These are phyloP conservation scores for Camillea tinctor DNA, from an alignment of 2,329 filamentous ascomycete species.

Conservation along the genomic window DNA sequence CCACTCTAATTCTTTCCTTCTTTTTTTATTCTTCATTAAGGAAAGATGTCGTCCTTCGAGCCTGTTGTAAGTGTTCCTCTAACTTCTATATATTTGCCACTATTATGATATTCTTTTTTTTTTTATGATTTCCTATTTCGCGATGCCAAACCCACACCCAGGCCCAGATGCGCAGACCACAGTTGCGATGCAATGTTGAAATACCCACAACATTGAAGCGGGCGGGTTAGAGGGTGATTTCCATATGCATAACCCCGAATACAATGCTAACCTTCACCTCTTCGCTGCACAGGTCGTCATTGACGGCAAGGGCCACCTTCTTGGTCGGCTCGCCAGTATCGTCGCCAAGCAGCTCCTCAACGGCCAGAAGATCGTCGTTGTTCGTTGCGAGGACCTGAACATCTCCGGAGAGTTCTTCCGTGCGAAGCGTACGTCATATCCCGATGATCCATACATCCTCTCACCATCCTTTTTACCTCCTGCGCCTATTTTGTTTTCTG, in stretches of 20 bases:
- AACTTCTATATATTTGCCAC: too few species aligned
- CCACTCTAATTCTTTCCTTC: constrained; percentile 23
- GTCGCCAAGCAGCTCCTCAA: constrained; percentile 99
- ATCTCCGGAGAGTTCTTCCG: constrained; percentile 99
- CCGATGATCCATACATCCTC: neutral
- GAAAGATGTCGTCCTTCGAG: constrained; percentile 69
- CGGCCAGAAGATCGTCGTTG: constrained; percentile 98
- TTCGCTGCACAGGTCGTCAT: constrained; percentile 75
- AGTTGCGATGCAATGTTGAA: too few species aligned
- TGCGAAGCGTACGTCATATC: constrained; percentile 87
- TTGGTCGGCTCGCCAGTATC: constrained; percentile 96
- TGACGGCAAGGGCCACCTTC: constrained; percentile 99
- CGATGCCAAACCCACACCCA: too few species aligned
- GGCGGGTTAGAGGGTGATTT: too few species aligned
- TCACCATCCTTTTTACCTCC: neutral
- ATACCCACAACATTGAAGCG: too few species aligned
- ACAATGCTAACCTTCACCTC: constrained; percentile 34
- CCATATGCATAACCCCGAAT: neutral
- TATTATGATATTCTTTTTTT: too few species aligned
- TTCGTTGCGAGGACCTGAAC: constrained; percentile 98
- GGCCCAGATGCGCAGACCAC: too few species aligned
- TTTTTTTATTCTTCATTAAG: constrained; percentile 23
- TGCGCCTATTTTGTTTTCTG: neutral
- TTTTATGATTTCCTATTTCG: too few species aligned
- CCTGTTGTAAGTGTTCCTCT: constrained; percentile 59